These are phyloP conservation scores for Coniferiporia weirii DNA, from an alignment of 1,284 basidiomycete species.

Conservation along the genomic window DNA sequence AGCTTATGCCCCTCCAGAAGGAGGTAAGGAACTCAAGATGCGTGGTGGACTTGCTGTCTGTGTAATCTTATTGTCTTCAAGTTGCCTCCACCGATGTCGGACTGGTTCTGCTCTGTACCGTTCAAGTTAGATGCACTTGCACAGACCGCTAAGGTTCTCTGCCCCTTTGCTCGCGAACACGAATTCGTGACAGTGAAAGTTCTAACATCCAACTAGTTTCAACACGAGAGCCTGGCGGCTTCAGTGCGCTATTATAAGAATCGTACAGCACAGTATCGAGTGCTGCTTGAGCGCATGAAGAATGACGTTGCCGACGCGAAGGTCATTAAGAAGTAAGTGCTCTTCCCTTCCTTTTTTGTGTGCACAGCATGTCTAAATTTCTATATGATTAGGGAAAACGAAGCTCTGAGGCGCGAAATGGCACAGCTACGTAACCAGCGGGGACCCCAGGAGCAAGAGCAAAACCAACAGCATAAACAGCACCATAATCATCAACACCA, in stretches of 20 bases:
- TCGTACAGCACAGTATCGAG: slow-evolving; percentile 48
- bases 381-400: slow-evolving; percentile 37
- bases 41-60: neutral
- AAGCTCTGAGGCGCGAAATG: slow-evolving; percentile 47
- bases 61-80: slow-evolving; percentile 26
- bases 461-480: slow-evolving; percentile 22
- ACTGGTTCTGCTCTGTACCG: slow-evolving; percentile 69
- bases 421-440: slow-evolving; percentile 35
- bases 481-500: slow-evolving; percentile 5
- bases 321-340: slow-evolving; percentile 46
- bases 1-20: slow-evolving; percentile 63
- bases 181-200: neutral
- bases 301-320: slow-evolving; percentile 37
- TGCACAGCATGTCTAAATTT: neutral
- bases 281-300: slow-evolving; percentile 42
- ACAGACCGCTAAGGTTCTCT: slow-evolving; percentile 57
- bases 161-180: neutral
- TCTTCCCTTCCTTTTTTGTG: neutral
- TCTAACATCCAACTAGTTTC: slow-evolving; percentile 48
- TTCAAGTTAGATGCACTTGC: slow-evolving; percentile 56
- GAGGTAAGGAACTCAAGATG: slow-evolving; percentile 44
- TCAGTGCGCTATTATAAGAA: slow-evolving; percentile 57
- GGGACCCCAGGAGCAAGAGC: slow-evolving; percentile 25
- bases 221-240: slow-evolving; percentile 66
- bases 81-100: slow-evolving; percentile 73